Percentiles rank a stretch among this genome's conserved stretches.
These are phyloP conservation scores for Trichoderma lentiforme DNA, from an alignment of 2,329 filamentous ascomycete genomes.

Conservation along the genomic window DNA sequence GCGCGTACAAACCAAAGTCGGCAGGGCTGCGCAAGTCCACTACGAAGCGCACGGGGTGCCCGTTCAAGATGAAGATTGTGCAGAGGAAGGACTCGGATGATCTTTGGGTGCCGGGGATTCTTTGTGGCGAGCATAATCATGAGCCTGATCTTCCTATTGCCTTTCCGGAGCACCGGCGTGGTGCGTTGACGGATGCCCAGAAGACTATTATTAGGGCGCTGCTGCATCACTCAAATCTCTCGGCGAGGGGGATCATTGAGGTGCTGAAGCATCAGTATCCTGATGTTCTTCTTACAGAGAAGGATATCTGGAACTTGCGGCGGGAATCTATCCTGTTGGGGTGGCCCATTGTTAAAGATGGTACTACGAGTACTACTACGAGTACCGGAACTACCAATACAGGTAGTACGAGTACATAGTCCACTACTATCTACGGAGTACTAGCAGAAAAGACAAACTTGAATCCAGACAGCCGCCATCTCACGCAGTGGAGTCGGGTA, in stretches of 20 bases:
- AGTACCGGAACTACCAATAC: not conserved
- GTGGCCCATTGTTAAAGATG: not conserved
- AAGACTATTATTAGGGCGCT: not conserved
- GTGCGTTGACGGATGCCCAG: not conserved
- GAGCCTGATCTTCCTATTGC: not conserved
- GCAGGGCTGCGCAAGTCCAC: not conserved
- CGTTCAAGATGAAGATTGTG: constrained; percentile 16
- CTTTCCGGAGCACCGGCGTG: not conserved
- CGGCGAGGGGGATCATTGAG: not conserved
- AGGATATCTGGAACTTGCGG: not conserved
- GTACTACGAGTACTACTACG: not conserved
- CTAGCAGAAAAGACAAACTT: not conserved
- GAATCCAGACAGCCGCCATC: not conserved
- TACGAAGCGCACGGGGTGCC: constrained; percentile 4
- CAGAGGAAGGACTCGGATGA: not conserved
- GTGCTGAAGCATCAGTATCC: not conserved
- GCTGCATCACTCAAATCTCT: not conserved
- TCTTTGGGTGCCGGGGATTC: not conserved
- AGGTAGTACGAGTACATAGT: not conserved
- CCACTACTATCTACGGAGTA: not conserved
- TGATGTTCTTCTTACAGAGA: not conserved
- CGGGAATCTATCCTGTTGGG: not conserved
- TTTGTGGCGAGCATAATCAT: not conserved
- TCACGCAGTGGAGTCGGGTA: not conserved
- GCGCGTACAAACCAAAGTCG: not conserved